These are phyloP conservation scores for Mortierella sp. DNA, from an alignment of 371 early-diverging fungal species.

Conservation along the genomic window DNA sequence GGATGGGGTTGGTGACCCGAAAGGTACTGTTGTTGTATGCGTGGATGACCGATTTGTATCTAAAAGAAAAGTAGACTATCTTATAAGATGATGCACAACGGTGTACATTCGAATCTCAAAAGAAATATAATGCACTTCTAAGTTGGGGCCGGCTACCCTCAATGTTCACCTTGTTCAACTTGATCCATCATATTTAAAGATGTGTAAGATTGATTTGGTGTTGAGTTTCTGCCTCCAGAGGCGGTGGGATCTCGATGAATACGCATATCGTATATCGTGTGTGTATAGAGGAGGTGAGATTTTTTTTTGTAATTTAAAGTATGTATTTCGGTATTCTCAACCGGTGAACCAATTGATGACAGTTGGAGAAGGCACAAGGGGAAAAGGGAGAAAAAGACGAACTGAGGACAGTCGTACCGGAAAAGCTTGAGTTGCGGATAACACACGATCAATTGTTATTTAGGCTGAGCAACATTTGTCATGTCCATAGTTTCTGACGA, in stretches of 20 bases:
- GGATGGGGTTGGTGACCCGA: background rate
- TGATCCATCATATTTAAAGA: conserved; percentile 16
- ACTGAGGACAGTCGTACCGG: background rate
- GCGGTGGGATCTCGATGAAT: conserved; percentile 9
- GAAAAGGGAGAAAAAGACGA: background rate
- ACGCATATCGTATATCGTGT: conserved; percentile 2
- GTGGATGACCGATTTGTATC: background rate
- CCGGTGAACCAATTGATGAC: background rate
- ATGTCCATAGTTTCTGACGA: background rate
- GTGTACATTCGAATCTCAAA: background rate
- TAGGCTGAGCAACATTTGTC: conserved; percentile 15
- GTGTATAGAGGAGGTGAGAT: background rate
- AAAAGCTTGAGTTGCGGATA: background rate
- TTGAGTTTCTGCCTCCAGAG: background rate
- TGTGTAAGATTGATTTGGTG: background rate
- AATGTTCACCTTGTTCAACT: conserved; percentile 15
- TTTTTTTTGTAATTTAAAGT: no score
- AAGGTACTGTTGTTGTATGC: background rate
- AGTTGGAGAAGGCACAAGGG: background rate
- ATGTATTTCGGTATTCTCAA: background rate
- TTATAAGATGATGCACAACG: background rate
- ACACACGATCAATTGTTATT: conserved; percentile 21
- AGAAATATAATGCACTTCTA: background rate
- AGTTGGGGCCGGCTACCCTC: background rate
- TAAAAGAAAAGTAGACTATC: background rate